Base-by-base conservation (phyloP, 306 rosid species). In the Glycine latifolia region DNA sequence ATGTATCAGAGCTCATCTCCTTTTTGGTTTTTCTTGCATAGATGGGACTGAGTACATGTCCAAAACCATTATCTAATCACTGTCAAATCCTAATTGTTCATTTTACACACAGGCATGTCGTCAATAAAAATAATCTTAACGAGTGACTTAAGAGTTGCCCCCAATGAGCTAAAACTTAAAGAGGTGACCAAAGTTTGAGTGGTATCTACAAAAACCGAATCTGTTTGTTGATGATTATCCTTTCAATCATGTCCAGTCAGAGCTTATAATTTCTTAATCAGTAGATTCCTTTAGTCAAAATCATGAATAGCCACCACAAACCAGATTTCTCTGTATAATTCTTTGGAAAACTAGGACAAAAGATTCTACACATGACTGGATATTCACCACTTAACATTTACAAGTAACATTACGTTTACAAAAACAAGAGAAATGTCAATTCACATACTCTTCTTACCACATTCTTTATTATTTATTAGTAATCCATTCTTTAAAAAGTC, bases 201-300 rank as follows among this genome's bases (percentile, higher is more conserved):
- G 52, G 76, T 0, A 47, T 44, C 52, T 58, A 49, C 14, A 76
- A 35, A 26, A 77, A 63, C 58, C 35, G 8, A n/a, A 12, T 26
- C 73, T 8, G 74, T 14, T 17, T 8, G 50, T 26, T 44, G 15
- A 81, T 73, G 48, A 41, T 15, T 15, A 70, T 71, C 60, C 55
- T 67, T 73, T 55, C 31, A 47, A 14, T 52, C 70, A 76, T 44
- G 71, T 55, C 59, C 71, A 44, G 67, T 52, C 54, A 60, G 31
- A 26, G 77, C 47, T 72, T 72, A 47, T 59, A 77, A 49, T n/a
- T 66, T 74, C 60, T 59, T 44, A 65, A 48, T 77, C 82, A 26
- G 39, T n/a, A 47, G 73, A 77, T 33, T 48, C 56, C 44, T 69
- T 2, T 8, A 13, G 70, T 67, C 49, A 59, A 15, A 81, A 78